These are phyloP conservation scores for Ganoderma lingzhi DNA, from an alignment of 1,284 basidiomycete species.

Conservation along the genomic window DNA sequence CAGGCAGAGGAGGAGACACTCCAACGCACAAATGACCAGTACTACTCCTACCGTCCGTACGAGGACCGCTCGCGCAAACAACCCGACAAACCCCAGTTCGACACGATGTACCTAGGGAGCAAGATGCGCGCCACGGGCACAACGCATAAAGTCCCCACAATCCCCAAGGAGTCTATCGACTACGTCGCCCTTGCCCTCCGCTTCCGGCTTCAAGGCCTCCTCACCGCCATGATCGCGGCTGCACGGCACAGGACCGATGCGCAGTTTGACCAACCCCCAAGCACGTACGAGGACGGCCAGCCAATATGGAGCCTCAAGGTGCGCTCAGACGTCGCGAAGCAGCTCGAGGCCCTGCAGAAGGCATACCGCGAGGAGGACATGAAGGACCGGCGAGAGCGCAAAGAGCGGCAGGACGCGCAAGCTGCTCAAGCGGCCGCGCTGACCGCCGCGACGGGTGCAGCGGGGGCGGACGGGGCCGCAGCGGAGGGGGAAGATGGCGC, in stretches of 20 bases:
- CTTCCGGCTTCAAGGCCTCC: constrained; percentile 74
- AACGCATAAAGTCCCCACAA: constrained; percentile 67
- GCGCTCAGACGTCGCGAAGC: constrained; percentile 77
- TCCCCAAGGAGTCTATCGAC: constrained; percentile 77
- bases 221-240: constrained; percentile 76
- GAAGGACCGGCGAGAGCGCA: constrained; percentile 73
- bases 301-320: constrained; percentile 86
- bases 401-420: constrained; percentile 74
- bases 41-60: constrained; percentile 64
- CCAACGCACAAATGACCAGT: constrained; percentile 69
- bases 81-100: constrained; percentile 68
- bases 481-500: constrained; percentile 56
- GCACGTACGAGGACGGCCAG: constrained; percentile 65
- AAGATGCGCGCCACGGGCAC: constrained; percentile 71
- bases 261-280: constrained; percentile 73
- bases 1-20: constrained; percentile 85
- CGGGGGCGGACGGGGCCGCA: constrained; percentile 41
- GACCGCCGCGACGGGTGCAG: constrained; percentile 59
- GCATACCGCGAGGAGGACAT: constrained; percentile 85
- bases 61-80: constrained; percentile 82
- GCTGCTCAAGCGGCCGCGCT: constrained; percentile 65
- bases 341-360: constrained; percentile 76
- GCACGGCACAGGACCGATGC: constrained; percentile 74
- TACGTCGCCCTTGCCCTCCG: constrained; percentile 84
- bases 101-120: constrained; percentile 63